Percentiles rank a stretch among this genome's conserved stretches.
Conservation (phyloP, 345 rosid genomes). For the Garcia nutans region DNA sequence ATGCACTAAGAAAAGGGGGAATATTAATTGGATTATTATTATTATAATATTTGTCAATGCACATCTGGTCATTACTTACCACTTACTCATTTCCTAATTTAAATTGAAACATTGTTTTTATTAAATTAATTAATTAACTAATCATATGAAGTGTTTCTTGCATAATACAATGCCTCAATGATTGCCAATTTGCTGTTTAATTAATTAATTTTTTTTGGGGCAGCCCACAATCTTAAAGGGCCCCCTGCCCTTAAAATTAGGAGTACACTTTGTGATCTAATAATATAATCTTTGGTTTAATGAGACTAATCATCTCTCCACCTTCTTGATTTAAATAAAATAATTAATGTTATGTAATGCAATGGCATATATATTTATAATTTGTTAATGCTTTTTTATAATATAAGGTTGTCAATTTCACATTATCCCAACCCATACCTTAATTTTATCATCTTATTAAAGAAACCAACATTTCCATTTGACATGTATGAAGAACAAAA, state of each 20-base stretch:
- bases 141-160: slow-evolving; percentile 16
- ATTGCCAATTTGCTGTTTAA: slow-evolving; percentile 38
- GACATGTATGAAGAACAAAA: background rate
- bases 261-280: slow-evolving; percentile 15
- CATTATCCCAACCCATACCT: background rate
- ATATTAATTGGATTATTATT: background rate
- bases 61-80: slow-evolving; percentile 35
- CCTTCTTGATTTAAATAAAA: slow-evolving; percentile 27
- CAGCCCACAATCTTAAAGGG: slow-evolving; percentile 38
- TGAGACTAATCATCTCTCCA: slow-evolving; percentile 47
- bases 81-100: slow-evolving; percentile 40
- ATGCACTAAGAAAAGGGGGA: slow-evolving; percentile 31
- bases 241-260: slow-evolving; percentile 34
- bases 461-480: background rate
- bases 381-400: slow-evolving; percentile 20
- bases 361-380: background rate
- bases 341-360: background rate
- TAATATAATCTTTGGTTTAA: slow-evolving; percentile 21
- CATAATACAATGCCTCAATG: slow-evolving; percentile 43
- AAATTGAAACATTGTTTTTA: background rate
- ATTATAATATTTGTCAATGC: background rate
- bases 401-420: slow-evolving; percentile 16
- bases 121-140: background rate
- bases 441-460: too few species aligned
- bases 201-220: slow-evolving; percentile 30